A percentile compares a stretch with the other conserved stretches of the same genome.
Conservation (phyloP, 805 yeast genomes). For the Lipomyces japonicus region DNA sequence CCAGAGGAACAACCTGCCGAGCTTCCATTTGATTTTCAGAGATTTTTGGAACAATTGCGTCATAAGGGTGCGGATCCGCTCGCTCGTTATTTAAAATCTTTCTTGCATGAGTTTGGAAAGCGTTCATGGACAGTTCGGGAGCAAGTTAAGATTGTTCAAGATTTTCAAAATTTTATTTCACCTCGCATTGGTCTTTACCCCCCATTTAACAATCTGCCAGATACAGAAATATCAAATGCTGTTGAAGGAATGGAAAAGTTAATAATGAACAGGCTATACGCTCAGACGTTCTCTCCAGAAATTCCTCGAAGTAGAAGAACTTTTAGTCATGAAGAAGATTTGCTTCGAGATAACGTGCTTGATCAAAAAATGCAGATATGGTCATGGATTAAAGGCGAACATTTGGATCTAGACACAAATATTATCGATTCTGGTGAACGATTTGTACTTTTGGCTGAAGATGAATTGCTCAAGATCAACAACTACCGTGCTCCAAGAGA, state of each 20-base stretch:
- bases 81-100: constrained; percentile 70
- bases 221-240: constrained; percentile 61
- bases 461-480: constrained; percentile 73
- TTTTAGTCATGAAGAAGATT: constrained; percentile 58
- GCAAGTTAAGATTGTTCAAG: constrained; percentile 69
- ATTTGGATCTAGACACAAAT: constrained; percentile 67
- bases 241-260: constrained; percentile 90
- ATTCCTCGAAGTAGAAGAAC: constrained; percentile 47
- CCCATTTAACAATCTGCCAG: constrained; percentile 70
- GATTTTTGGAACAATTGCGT: constrained; percentile 67
- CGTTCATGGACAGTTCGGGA: constrained; percentile 70
- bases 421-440: constrained; percentile 48
- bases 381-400: constrained; percentile 67
- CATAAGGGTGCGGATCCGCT: constrained; percentile 81
- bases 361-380: constrained; percentile 54
- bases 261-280: constrained; percentile 80
- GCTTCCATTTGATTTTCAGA: constrained; percentile 72
- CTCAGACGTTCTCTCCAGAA: constrained; percentile 74
- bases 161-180: constrained; percentile 54
- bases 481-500: constrained; percentile 91
- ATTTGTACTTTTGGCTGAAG: constrained; percentile 63
- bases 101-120: constrained; percentile 68
- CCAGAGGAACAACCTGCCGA: constrained; percentile 35
- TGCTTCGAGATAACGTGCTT: constrained; percentile 55
- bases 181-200: constrained; percentile 58